These are phyloP conservation scores for Boletus sp. DNA, from an alignment of 1,284 basidiomycete species.

Conservation along the genomic window DNA sequence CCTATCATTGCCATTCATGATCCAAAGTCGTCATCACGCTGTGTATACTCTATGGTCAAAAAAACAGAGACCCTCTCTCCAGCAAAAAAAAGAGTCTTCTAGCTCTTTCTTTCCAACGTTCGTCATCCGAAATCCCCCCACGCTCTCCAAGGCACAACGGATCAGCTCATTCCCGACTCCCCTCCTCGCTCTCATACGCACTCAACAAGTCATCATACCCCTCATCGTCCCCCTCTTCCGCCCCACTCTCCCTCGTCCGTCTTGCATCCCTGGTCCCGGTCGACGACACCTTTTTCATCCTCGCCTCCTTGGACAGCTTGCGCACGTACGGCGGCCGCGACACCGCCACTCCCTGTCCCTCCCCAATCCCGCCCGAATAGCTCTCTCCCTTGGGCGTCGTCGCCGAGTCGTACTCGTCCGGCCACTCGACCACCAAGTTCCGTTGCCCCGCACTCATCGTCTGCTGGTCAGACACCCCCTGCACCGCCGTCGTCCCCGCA, in stretches of 20 bases:
- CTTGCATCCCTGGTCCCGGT: slow-evolving; percentile 39
- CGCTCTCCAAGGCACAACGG: too few relatives aligned
- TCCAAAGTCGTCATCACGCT: background rate
- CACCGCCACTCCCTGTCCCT: slow-evolving; percentile 11
- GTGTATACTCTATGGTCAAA: background rate
- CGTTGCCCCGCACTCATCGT: slow-evolving; percentile 40
- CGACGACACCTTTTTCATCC: slow-evolving; percentile 44
- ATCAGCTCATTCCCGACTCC: slow-evolving; percentile 31
- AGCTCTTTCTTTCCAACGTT: background rate
- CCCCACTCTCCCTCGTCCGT: slow-evolving; percentile 51
- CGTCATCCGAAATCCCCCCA: too few relatives aligned
- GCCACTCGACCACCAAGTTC: slow-evolving; percentile 46
- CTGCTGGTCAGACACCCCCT: slow-evolving; percentile 26
- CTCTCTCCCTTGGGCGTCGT: slow-evolving; percentile 53
- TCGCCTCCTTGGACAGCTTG: slow-evolving; percentile 44
- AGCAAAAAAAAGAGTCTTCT: background rate
- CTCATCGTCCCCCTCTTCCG: slow-evolving; percentile 73
- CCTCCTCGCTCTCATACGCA: slow-evolving; percentile 73
- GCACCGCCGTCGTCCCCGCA: background rate
- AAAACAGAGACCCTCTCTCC: background rate
- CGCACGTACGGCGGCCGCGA: slow-evolving; percentile 37
- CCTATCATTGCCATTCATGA: background rate
- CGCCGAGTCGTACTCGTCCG: slow-evolving; percentile 46
- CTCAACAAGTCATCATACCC: slow-evolving; percentile 73
- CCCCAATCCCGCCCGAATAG: slow-evolving; percentile 37